Percentiles rank a stretch among this genome's conserved stretches.
These are phyloP conservation scores for Athelia sp. DNA, from an alignment of 1,284 basidiomycete genomes.

Conservation along the genomic window DNA sequence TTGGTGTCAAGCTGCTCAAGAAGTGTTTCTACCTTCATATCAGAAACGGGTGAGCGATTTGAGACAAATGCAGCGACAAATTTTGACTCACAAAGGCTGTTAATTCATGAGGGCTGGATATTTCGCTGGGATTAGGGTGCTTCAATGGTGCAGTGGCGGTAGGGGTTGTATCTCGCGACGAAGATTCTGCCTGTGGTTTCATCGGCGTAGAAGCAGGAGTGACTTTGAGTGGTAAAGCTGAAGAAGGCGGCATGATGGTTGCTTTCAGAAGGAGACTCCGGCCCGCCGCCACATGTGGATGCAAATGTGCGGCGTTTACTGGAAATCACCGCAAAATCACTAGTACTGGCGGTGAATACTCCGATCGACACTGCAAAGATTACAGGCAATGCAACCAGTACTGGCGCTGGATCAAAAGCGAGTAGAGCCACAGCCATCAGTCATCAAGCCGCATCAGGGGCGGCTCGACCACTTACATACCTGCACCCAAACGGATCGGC, in stretches of 20 bases:
- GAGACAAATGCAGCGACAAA: slow-evolving; percentile 4
- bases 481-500: too few relatives aligned
- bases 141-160: slow-evolving; percentile 28
- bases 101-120: slow-evolving; percentile 78
- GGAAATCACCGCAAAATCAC: too few relatives aligned
- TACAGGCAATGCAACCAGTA: too few relatives aligned
- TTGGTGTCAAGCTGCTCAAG: slow-evolving; percentile 74
- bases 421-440: too few relatives aligned
- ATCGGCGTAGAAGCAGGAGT: slow-evolving; percentile 45
- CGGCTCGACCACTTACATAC: too few relatives aligned
- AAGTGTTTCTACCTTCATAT: slow-evolving; percentile 74
- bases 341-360: too few relatives aligned
- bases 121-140: slow-evolving; percentile 55
- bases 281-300: too few relatives aligned
- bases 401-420: too few relatives aligned
- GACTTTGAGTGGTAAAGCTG: slow-evolving; percentile 53
- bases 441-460: too few relatives aligned
- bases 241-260: slow-evolving; percentile 24
- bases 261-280: too few relatives aligned
- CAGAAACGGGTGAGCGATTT: slow-evolving; percentile 1
- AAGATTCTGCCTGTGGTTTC: slow-evolving; percentile 19
- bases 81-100: slow-evolving; percentile 67
- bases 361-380: too few relatives aligned
- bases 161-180: slow-evolving; percentile 45
- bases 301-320: too few relatives aligned